phyloP scores from a whole-genome alignment of 345 rosid species.

The Populus tremula region DNA sequence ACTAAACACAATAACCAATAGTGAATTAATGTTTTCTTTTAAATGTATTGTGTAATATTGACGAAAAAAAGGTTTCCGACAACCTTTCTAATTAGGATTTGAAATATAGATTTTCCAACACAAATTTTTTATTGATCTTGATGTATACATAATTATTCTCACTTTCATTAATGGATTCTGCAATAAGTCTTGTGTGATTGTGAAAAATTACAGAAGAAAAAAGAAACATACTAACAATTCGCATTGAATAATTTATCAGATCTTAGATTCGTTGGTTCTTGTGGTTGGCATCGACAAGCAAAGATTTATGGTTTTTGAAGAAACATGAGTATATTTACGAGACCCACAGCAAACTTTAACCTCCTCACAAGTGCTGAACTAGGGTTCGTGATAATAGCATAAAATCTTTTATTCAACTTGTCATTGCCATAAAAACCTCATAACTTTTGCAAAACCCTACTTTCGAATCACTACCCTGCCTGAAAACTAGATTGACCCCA shows the following conservation, averaged over 20 bases:
- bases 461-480: not conserved
- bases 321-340: not conserved
- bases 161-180: not conserved
- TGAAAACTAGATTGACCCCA: not conserved
- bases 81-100: too few species aligned
- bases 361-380: not conserved
- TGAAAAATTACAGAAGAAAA: not conserved
- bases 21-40: too few species aligned
- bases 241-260: not conserved
- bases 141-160: not conserved
- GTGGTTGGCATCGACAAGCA: not conserved
- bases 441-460: not conserved
- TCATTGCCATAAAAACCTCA: not conserved
- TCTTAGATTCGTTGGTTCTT: not conserved
- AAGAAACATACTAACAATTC: not conserved
- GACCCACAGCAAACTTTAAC: not conserved
- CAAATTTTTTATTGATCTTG: not conserved
- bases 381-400: not conserved
- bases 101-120: not conserved
- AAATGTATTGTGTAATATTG: too few species aligned
- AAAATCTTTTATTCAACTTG: not conserved
- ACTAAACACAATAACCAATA: too few species aligned
- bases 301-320: not conserved
- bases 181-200: not conserved
- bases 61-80: too few species aligned